Conservation (phyloP, 1,284 basidiomycete species). For the Rhodotorula glutinis region DNA sequence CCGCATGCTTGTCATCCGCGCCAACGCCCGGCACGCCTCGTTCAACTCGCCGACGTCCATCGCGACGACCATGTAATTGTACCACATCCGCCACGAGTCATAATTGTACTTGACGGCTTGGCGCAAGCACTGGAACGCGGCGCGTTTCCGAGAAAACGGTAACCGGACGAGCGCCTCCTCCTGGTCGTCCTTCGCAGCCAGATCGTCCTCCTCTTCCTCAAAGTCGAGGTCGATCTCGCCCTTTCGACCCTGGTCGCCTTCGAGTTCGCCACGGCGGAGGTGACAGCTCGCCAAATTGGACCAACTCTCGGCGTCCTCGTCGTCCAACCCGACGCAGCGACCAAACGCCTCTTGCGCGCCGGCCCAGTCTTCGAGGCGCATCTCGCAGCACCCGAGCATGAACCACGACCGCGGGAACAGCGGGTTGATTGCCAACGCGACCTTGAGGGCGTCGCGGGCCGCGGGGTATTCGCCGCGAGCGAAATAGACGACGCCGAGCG, state of each 20-base stretch:
- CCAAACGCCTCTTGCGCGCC: constrained; percentile 79
- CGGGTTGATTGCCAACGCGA: constrained; percentile 83
- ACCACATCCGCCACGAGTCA: constrained; percentile 97
- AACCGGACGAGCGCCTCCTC: constrained; percentile 19
- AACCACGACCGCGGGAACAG: constrained; percentile 88
- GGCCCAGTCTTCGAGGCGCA: constrained; percentile 76
- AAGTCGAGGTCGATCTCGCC: constrained; percentile 24
- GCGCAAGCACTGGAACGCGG: constrained; percentile 91
- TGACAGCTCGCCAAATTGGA: constrained; percentile 96
- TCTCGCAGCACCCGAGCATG: constrained; percentile 83
- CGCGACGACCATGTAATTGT: constrained; percentile 92
- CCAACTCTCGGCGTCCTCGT: constrained; percentile 97
- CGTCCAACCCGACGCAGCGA: constrained; percentile 83
- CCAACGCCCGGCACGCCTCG: constrained; percentile 80
- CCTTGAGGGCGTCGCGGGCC: constrained; percentile 65
- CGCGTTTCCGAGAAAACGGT: constrained; percentile 56
- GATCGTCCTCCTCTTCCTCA: constrained; percentile 26
- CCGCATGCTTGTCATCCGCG: constrained; percentile 77
- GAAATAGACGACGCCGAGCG: constrained; percentile 81
- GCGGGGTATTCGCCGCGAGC: constrained; percentile 62
- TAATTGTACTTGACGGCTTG: constrained; percentile 79
- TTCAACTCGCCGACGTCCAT: constrained; percentile 88
- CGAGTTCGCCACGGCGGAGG: constrained; percentile 65
- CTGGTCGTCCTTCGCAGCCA: constrained; percentile 37
- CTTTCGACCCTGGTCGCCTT: constrained; percentile 30